These are phyloP conservation scores for Scheffersomyces lignosus DNA, from an alignment of 805 yeast genomes.

Conservation along the genomic window DNA sequence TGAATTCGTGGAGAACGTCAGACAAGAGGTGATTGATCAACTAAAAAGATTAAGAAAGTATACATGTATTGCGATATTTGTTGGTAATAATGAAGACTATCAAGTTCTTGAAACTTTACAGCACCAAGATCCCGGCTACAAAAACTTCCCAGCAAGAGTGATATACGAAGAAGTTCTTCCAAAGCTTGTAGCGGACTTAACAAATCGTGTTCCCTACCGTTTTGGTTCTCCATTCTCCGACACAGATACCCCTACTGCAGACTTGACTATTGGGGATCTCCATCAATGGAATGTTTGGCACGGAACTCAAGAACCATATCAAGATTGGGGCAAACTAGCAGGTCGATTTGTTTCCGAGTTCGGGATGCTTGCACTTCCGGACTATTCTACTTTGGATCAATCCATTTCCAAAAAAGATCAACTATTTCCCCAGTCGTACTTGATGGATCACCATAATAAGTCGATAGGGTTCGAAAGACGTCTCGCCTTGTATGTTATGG, in stretches of 20 bases:
- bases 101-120: constrained; percentile 38
- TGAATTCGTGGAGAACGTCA: constrained; percentile 33
- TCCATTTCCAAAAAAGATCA: constrained; percentile 38
- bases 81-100: constrained; percentile 51
- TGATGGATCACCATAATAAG: constrained; percentile 49
- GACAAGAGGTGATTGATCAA: constrained; percentile 38
- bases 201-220: constrained; percentile 35
- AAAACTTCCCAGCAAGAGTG: constrained; percentile 43
- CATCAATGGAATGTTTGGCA: constrained; percentile 63
- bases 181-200: constrained; percentile 19
- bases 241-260: constrained; percentile 19
- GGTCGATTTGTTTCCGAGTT: constrained; percentile 55
- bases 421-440: constrained; percentile 43
- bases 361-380: constrained; percentile 52
- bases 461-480: constrained; percentile 48
- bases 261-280: constrained; percentile 45
- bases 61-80: constrained; percentile 37
- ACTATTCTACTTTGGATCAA: constrained; percentile 30
- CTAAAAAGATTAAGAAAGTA: constrained; percentile 41
- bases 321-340: constrained; percentile 45
- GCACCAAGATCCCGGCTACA: constrained; percentile 23
- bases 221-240: constrained; percentile 54
- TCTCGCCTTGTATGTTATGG: constrained; percentile 46
- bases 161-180: constrained; percentile 44
- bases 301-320: constrained; percentile 49